A percentile compares a stretch with the other conserved stretches of the same genome.
Conservation (phyloP, 257 asterid species). For the Capsicum rhomboideum region DNA sequence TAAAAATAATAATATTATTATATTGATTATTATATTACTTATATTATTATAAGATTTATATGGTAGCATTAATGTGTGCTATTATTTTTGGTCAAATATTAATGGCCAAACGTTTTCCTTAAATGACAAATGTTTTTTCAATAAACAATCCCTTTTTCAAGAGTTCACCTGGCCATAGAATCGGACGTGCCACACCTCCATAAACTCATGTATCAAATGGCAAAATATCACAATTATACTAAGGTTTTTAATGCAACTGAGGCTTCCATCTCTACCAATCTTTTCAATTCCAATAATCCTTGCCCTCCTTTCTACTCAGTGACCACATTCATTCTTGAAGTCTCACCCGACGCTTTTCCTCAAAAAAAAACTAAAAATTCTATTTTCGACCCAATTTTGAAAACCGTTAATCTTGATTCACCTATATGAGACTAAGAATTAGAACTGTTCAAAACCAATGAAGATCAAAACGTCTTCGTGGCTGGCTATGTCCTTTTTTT, state of each 20-base stretch:
- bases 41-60: too few relatives aligned
- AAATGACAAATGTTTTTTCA: too few relatives aligned
- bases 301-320: slow-evolving; percentile 44
- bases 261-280: slow-evolving; percentile 41
- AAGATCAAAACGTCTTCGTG: background rate
- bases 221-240: slow-evolving; percentile 43
- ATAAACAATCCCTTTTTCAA: too few relatives aligned
- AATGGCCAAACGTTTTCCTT: too few relatives aligned
- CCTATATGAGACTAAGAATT: background rate
- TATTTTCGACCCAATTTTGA: background rate
- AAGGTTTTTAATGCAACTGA: slow-evolving; percentile 44
- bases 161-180: too few relatives aligned
- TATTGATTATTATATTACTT: too few relatives aligned
- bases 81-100: too few relatives aligned
- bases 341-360: slow-evolving; percentile 31
- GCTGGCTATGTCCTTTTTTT: slow-evolving; percentile 12
- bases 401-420: background rate
- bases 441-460: background rate
- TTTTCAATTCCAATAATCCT: slow-evolving; percentile 37
- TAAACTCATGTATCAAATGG: too few relatives aligned
- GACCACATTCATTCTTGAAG: slow-evolving; percentile 47
- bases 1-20: too few relatives aligned
- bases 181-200: too few relatives aligned
- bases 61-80: too few relatives aligned
- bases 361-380: background rate